A percentile compares a stretch with the other conserved stretches of the same genome.
Conservation (phyloP, 1,139 yeast genomes). For the Protomyces inundatus region DNA sequence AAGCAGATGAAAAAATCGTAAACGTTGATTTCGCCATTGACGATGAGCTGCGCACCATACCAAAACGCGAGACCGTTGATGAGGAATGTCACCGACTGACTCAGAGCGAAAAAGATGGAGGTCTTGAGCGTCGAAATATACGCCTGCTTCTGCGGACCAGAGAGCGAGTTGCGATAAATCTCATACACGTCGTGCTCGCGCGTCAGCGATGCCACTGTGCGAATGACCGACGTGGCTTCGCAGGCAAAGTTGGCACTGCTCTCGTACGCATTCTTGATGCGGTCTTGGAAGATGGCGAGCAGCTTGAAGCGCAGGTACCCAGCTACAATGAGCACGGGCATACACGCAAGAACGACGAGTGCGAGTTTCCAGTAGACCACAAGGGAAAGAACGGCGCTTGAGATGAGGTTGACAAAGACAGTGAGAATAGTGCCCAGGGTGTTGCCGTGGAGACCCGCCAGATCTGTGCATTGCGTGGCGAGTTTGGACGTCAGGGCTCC, state of each 20-base stretch:
- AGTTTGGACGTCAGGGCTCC: conserved; percentile 54
- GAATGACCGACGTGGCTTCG: conserved; percentile 46
- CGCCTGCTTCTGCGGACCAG: conserved; percentile 48
- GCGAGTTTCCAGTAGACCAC: conserved; percentile 61
- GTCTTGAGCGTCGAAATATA: conserved; percentile 49
- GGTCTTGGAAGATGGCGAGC: conserved; percentile 63
- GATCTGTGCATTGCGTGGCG: conserved; percentile 52
- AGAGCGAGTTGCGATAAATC: conserved; percentile 49
- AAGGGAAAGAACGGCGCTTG: conserved; percentile 70
- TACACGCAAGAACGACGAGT: conserved; percentile 50
- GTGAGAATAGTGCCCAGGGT: conserved; percentile 50
- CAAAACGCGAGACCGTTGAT: conserved; percentile 36
- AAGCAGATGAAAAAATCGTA: conserved; percentile 46
- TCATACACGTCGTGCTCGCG: conserved; percentile 52
- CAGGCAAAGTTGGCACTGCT: conserved; percentile 49
- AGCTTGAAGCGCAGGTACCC: conserved; percentile 75
- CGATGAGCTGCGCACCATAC: conserved; percentile 35
- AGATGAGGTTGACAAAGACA: conserved; percentile 45
- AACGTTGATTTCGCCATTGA: conserved; percentile 30
- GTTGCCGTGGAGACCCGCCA: conserved; percentile 45
- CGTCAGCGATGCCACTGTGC: conserved; percentile 52
- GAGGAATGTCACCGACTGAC: conserved; percentile 34
- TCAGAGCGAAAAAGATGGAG: conserved; percentile 38
- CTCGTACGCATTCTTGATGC: conserved; percentile 44
- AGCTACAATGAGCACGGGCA: conserved; percentile 63